Evolutionary conservation across 306 rosid genomes (phyloP).

Genomic region (Begonia masoniana): DNA sequence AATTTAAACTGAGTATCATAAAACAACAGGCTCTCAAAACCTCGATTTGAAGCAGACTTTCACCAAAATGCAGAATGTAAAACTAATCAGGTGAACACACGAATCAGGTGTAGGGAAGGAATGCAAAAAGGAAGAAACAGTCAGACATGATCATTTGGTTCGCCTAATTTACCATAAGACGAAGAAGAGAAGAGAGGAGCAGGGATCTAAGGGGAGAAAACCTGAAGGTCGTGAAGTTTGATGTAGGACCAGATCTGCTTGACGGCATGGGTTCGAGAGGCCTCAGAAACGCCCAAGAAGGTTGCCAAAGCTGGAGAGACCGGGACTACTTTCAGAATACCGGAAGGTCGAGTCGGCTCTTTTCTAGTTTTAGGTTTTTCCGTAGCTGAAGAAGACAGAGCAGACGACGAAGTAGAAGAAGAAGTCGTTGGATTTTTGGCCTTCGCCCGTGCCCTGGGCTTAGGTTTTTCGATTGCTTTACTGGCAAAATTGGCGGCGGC

Average conservation of each 20-base stretch:
- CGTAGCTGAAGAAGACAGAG: neutral
- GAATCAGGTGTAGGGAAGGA: no score
- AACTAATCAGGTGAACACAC: no score
- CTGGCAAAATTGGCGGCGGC: conserved; percentile 1
- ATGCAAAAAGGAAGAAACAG: no score
- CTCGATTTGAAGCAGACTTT: no score
- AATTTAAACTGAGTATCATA: no score
- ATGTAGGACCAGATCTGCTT: conserved; percentile 38
- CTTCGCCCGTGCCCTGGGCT: conserved; percentile 10
- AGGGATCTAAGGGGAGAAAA: neutral
- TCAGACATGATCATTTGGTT: no score
- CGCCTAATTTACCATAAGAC: no score
- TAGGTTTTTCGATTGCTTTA: conserved; percentile 7
- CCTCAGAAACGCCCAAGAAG: conserved; percentile 25
- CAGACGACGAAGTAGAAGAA: neutral
- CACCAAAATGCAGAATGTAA: no score
- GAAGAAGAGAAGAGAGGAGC: neutral
- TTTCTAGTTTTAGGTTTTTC: conserved; percentile 3
- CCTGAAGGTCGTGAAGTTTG: conserved; percentile 37
- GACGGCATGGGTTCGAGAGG: conserved; percentile 28
- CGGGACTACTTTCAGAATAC: conserved; percentile 17
- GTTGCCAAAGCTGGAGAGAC: conserved; percentile 24
- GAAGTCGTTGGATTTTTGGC: conserved; percentile 3
- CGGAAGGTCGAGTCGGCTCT: conserved; percentile 1
- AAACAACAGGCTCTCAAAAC: no score